Evolutionary conservation across 2,329 filamentous ascomycete genomes (phyloP).

Genomic region (Bipolaris sorokiniana): DNA sequence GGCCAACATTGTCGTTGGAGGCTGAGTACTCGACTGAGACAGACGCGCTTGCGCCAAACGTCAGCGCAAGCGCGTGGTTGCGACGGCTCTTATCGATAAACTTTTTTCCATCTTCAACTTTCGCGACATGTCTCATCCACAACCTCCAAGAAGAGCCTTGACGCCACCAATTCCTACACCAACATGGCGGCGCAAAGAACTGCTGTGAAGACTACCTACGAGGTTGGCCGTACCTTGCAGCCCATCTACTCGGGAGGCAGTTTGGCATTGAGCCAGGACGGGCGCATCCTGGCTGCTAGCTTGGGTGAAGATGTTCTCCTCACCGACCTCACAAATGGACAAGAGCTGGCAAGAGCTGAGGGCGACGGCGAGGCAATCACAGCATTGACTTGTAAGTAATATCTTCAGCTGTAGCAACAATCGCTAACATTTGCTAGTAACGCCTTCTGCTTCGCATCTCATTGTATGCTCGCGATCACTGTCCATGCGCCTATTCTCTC

Average conservation of each 20-base stretch:
- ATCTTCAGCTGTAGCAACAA: neutral
- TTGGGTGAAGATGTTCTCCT: conserved; percentile 91
- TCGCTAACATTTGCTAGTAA: conserved; percentile 63
- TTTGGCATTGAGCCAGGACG: conserved; percentile 80
- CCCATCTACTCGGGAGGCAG: conserved; percentile 94
- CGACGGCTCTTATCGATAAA: conserved; percentile 43
- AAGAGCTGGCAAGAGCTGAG: conserved; percentile 83
- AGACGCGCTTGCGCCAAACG: conserved; percentile 22
- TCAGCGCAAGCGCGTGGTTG: conserved; percentile 25
- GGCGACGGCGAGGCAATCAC: conserved; percentile 78
- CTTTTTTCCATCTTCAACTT: conserved; percentile 38
- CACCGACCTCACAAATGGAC: conserved; percentile 82
- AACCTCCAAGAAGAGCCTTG: neutral
- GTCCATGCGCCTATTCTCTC: conserved; percentile 87
- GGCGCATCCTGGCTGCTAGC: conserved; percentile 82
- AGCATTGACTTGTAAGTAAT: conserved; percentile 66
- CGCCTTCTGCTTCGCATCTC: conserved; percentile 84
- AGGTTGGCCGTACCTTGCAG: conserved; percentile 79
- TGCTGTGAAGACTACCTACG: conserved; percentile 83
- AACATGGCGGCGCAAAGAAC: conserved; percentile 58
- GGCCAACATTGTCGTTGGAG: neutral
- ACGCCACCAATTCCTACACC: neutral
- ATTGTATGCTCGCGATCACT: conserved; percentile 93
- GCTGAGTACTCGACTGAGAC: conserved; percentile 5
- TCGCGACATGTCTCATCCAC: conserved; percentile 18